Percentiles rank a stretch among this genome's conserved stretches.
Conservation (phyloP, 352 stramenopile species). For the Phytophthora tubulina region DNA sequence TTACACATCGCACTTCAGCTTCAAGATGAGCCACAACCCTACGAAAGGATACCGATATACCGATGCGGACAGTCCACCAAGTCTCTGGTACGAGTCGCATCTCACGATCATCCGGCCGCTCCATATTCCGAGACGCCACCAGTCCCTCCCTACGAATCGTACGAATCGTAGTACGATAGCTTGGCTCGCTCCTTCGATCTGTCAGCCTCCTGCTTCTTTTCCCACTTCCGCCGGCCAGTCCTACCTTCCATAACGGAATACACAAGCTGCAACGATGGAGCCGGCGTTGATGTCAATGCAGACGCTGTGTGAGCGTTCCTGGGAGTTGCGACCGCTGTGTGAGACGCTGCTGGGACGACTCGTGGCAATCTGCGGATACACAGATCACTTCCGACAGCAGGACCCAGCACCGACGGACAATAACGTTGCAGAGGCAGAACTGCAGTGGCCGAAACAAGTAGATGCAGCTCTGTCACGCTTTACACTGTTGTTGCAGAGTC, state of each 20-base stretch:
- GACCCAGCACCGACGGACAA: constrained; percentile 19
- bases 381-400: constrained; percentile 39
- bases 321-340: constrained; percentile 48
- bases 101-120: constrained; percentile 28
- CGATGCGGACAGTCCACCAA: constrained; percentile 26
- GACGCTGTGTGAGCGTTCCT: constrained; percentile 36
- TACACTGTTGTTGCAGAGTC: constrained; percentile 39
- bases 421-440: constrained; percentile 18
- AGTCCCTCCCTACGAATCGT: neutral
- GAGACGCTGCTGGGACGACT: constrained; percentile 45
- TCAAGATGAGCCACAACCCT: constrained; percentile 24
- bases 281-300: constrained; percentile 37
- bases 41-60: constrained; percentile 16
- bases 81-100: constrained; percentile 14
- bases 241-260: constrained; percentile 16
- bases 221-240: constrained; percentile 5
- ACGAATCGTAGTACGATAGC: neutral
- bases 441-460: constrained; percentile 37
- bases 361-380: constrained; percentile 48
- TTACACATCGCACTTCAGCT: constrained; percentile 20
- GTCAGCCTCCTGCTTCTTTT: constrained; percentile 27
- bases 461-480: constrained; percentile 44
- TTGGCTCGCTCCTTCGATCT: constrained; percentile 29
- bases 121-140: constrained; percentile 19
- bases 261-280: constrained; percentile 36